These are phyloP conservation scores for Penicillium capsulatum DNA, from an alignment of 2,329 filamentous ascomycete species.

Conservation along the genomic window DNA sequence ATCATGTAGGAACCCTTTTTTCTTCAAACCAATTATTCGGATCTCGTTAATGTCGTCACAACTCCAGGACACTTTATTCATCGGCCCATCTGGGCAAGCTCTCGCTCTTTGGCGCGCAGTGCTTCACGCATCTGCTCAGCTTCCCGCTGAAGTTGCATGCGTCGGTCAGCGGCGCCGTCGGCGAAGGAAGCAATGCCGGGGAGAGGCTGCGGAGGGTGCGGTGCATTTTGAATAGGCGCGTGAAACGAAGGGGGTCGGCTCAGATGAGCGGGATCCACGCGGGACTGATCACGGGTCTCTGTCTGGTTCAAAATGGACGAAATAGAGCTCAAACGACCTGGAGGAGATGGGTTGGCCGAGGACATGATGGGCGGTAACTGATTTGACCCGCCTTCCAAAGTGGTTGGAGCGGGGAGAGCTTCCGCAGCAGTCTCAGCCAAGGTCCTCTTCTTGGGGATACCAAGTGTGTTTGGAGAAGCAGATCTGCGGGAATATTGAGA, in stretches of 20 bases:
- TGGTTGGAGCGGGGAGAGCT: slow-evolving; percentile 24
- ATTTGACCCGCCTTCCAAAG: slow-evolving; percentile 34
- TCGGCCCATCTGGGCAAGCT: slow-evolving; percentile 55
- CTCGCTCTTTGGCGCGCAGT: slow-evolving; percentile 68
- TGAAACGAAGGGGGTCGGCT: slow-evolving; percentile 29
- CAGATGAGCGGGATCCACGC: slow-evolving; percentile 40
- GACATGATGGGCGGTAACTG: slow-evolving; percentile 40
- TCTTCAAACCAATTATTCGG: slow-evolving; percentile 10
- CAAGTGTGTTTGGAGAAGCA: slow-evolving; percentile 29
- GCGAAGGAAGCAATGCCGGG: slow-evolving; percentile 46
- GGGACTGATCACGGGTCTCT: slow-evolving; percentile 34
- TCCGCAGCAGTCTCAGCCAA: slow-evolving; percentile 34
- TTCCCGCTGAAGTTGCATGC: slow-evolving; percentile 65
- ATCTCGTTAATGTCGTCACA: slow-evolving; percentile 23
- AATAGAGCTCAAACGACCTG: slow-evolving; percentile 66
- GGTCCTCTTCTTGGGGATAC: slow-evolving; percentile 35
- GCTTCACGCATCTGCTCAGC: slow-evolving; percentile 71
- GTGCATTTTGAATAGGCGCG: slow-evolving; percentile 21
- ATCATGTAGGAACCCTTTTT: slow-evolving; percentile 8
- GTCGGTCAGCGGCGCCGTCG: slow-evolving; percentile 56
- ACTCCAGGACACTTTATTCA: slow-evolving; percentile 12
- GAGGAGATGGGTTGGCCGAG: slow-evolving; percentile 37
- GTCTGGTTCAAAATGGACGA: slow-evolving; percentile 68
- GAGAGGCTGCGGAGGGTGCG: slow-evolving; percentile 25
- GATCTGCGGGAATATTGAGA: slow-evolving; percentile 32